Percentiles rank a stretch among this genome's conserved stretches.
These are phyloP conservation scores for Aspergillus indologenus DNA, from an alignment of 495 filamentous ascomycete species.

Conservation along the genomic window DNA sequence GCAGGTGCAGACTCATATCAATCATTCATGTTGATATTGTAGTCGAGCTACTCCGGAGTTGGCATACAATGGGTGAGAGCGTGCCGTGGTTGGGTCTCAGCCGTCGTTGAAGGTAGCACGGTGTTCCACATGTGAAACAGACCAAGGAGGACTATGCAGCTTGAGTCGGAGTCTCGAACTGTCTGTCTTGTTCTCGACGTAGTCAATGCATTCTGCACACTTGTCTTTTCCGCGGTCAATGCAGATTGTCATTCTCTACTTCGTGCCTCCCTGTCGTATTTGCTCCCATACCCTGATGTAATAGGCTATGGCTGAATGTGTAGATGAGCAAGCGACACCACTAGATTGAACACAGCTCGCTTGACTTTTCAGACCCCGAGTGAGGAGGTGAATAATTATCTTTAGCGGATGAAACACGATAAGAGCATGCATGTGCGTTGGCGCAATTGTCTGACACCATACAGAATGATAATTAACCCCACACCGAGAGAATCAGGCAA, in stretches of 20 bases:
- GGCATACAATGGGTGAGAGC: neutral
- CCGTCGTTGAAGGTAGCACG: neutral
- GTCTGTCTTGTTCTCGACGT: neutral
- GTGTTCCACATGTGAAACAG: neutral
- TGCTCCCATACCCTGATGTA: neutral
- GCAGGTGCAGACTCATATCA: neutral
- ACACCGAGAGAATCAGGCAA: constrained; percentile 14
- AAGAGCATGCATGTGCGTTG: neutral
- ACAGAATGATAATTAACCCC: constrained; percentile 5
- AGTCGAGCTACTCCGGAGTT: neutral
- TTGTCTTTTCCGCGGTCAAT: neutral
- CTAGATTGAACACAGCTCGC: neutral
- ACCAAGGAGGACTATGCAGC: neutral
- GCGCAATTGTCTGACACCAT: neutral
- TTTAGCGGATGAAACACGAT: neutral
- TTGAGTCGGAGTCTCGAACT: neutral
- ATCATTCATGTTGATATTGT: constrained; percentile 1
- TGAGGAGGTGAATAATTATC: neutral
- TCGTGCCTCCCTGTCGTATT: neutral
- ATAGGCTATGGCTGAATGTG: neutral
- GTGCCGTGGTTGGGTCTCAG: neutral
- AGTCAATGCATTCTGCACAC: neutral
- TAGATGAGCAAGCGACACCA: neutral
- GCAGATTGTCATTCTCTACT: neutral
- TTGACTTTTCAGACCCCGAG: neutral